phyloP scores from a whole-genome alignment of 1,139 yeast genomes.

The Kluyveromyces sp. region DNA sequence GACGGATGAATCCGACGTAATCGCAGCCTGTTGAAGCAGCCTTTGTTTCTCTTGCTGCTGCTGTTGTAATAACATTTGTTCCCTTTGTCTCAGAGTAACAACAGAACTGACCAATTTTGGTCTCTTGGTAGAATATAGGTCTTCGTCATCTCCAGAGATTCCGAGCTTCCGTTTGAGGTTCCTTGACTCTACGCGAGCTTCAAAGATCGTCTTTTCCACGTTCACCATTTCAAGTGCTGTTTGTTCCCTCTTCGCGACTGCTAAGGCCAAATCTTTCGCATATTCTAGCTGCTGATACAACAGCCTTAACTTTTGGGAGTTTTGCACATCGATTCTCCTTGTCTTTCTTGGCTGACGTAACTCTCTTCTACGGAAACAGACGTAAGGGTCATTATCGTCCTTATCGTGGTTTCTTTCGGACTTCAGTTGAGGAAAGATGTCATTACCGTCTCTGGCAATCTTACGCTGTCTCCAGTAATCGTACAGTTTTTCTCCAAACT shows the following conservation, averaged over 20 bases:
- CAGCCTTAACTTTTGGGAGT: conserved; percentile 74
- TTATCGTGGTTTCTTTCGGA: conserved; percentile 86
- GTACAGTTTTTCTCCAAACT: conserved; percentile 64
- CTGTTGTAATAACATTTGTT: conserved; percentile 15
- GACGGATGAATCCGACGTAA: conserved; percentile 14
- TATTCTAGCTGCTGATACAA: conserved; percentile 71
- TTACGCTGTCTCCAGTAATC: conserved; percentile 78
- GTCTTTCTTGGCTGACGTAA: conserved; percentile 94
- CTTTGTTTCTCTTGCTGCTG: conserved; percentile 12
- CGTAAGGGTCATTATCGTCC: conserved; percentile 91
- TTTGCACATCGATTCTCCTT: conserved; percentile 85
- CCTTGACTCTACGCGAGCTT: conserved; percentile 63
- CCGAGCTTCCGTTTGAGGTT: conserved; percentile 66
- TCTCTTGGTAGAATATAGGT: conserved; percentile 71
- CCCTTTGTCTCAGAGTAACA: conserved; percentile 29
- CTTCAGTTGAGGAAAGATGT: conserved; percentile 67
- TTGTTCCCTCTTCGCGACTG: conserved; percentile 66
- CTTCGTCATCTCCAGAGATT: conserved; percentile 79
- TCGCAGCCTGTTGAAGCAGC: conserved; percentile 15
- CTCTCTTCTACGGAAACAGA: conserved; percentile 93
- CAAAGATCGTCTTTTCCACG: conserved; percentile 20
- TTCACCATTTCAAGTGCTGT: conserved; percentile 25
- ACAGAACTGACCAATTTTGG: conserved; percentile 38
- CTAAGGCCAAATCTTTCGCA: conserved; percentile 63
- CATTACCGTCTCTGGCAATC: conserved; percentile 59